These are phyloP conservation scores for Volvox carteri DNA, from an alignment of 163 green algal species.

Conservation along the genomic window DNA sequence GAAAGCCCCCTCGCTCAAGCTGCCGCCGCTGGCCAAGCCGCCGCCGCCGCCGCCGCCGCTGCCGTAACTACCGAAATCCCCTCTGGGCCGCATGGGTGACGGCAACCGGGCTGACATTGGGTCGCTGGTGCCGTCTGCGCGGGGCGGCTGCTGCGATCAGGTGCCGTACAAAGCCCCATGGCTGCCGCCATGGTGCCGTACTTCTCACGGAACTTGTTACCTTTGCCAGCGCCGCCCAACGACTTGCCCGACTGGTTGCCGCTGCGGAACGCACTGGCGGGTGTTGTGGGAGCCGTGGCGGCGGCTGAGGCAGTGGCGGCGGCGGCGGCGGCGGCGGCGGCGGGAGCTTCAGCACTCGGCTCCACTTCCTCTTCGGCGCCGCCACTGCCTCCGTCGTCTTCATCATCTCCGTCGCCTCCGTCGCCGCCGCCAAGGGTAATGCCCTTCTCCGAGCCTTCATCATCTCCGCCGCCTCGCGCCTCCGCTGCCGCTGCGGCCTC, in stretches of 20 bases:
- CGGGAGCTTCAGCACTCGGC: not conserved
- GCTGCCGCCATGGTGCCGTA: conserved; percentile 53
- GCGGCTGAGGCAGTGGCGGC: not conserved
- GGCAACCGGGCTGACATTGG: too few relatives aligned
- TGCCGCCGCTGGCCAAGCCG: not conserved
- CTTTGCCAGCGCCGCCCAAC: not conserved
- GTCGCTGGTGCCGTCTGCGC: conserved; percentile 11
- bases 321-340: not conserved
- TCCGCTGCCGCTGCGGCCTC: not conserved
- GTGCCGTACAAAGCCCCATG: conserved; percentile 36
- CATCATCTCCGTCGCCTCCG: not conserved
- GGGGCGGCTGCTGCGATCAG: conserved; percentile 12
- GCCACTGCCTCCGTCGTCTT: not conserved
- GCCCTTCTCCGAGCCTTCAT: too few relatives aligned
- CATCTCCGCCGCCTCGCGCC: not conserved
- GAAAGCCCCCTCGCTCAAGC: too few relatives aligned
- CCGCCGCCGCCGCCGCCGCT: not conserved
- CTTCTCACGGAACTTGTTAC: conserved; percentile 41
- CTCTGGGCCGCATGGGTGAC: too few relatives aligned
- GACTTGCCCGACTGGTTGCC: not conserved
- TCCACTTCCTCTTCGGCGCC: not conserved
- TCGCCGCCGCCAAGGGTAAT: too few relatives aligned
- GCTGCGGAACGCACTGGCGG: not conserved
- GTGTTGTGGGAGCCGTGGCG: not conserved
- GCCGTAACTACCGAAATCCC: not conserved